These are phyloP conservation scores for Diaporthe aspalathi DNA, from an alignment of 2,329 filamentous ascomycete species.

Conservation along the genomic window DNA sequence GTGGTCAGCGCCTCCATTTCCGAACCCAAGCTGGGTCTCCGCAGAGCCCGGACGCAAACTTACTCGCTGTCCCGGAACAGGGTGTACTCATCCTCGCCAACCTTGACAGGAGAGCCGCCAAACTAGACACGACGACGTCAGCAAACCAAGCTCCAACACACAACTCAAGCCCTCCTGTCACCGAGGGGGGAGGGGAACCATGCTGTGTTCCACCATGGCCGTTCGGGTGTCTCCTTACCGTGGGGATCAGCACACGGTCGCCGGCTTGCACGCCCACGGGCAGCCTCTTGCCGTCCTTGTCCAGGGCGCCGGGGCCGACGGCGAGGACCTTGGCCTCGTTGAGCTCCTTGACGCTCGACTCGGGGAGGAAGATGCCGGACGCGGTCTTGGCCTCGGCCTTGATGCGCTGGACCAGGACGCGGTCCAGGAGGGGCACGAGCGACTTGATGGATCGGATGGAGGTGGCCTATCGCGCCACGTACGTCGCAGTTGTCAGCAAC, in stretches of 20 bases:
- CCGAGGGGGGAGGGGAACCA: not conserved
- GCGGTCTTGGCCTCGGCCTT: constrained; percentile 98
- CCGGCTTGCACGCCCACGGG: constrained; percentile 84
- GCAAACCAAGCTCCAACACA: constrained; percentile 37
- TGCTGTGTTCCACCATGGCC: not conserved
- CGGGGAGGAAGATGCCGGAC: constrained; percentile 96
- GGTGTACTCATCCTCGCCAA: constrained; percentile 95
- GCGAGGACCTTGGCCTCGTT: constrained; percentile 98
- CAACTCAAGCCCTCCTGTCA: not conserved
- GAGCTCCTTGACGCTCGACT: constrained; percentile 96
- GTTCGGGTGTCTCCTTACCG: constrained; percentile 68
- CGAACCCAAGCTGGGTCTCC: not conserved
- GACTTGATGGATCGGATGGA: constrained; percentile 95
- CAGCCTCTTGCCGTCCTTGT: constrained; percentile 90
- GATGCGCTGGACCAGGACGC: constrained; percentile 94
- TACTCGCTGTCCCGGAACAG: constrained; percentile 99
- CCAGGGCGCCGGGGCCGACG: constrained; percentile 88
- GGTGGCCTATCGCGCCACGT: constrained; percentile 64
- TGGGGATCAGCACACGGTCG: constrained; percentile 95
- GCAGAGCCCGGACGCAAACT: constrained; percentile 56
- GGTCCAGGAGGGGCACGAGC: constrained; percentile 95
- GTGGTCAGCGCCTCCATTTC: constrained; percentile 39
- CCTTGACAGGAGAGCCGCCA: constrained; percentile 94
- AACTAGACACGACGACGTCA: constrained; percentile 67
- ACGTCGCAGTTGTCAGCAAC: not conserved